Conservation (phyloP, 768 basidiomycete genomes). For the Trametes villosa region DNA sequence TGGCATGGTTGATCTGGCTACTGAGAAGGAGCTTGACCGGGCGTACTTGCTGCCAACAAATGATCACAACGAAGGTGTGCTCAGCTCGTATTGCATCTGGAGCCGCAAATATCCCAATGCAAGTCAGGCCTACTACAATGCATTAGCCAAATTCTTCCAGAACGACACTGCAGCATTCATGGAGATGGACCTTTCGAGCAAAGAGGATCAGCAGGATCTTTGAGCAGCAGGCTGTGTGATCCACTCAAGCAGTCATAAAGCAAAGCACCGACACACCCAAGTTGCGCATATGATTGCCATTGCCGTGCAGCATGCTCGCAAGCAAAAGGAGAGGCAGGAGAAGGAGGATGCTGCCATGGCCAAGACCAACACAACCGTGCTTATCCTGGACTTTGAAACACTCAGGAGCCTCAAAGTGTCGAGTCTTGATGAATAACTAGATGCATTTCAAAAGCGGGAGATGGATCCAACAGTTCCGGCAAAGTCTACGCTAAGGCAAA, state of each 20-base stretch:
- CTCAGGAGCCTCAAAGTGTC: neutral
- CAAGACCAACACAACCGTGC: neutral
- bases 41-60: neutral
- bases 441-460: neutral
- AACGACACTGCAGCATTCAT: neutral
- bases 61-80: neutral
- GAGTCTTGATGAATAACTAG: neutral
- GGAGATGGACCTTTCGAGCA: neutral
- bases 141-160: neutral
- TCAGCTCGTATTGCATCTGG: neutral
- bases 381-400: neutral
- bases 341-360: neutral
- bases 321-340: neutral
- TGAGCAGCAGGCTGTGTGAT: no score
- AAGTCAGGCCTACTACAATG: neutral
- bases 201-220: neutral
- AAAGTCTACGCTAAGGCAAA: neutral
- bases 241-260: neutral
- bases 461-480: neutral
- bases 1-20: neutral
- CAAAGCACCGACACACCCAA: neutral
- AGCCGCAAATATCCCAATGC: neutral
- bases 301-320: neutral
- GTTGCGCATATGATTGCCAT: neutral
- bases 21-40: neutral